Evolutionary conservation across 768 basidiomycete genomes (phyloP), one percentile per base, ranked within the genome.

Genomic region (Naganishia onofrii): DNA sequence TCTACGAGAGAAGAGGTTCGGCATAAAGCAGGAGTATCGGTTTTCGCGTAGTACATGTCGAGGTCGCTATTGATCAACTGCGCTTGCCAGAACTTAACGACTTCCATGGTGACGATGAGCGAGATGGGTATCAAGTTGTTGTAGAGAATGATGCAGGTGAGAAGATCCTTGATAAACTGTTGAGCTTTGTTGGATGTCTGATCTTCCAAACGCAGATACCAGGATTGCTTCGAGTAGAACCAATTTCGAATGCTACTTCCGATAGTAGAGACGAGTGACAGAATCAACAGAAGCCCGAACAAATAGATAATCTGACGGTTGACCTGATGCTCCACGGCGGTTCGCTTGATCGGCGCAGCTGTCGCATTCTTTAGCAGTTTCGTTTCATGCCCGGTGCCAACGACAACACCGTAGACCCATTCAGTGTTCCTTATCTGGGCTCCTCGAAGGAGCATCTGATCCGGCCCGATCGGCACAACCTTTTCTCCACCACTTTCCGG

Each of bases 81-180:
- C 0, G 96, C 94, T 83, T 98, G 96, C 80, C 64, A 93, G 77
- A 90, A 98, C 80, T 97, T 97, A 83, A 99, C 96, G 38, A 98
- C 90, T 83, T 99, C 96, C 90, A 98, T 98, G 3, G 96, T 98
- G 75, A 99, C 96, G 76, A 98, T 95, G 74, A 99, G 88, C 68
- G 95, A 98, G 76, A 99, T 99, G 3, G 95, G 95, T 71, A 99
- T 98, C 75, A 99, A 86, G 83, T 98, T 99, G 84, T 97, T 98
- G 85, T 97, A 98, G 48, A 97, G 85, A 81, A 99, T 95, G 81
- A 98, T 91, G 84, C 97, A 99, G 12, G 96, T 98, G 46, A 99
- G 85, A 69, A 98, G 92, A 80, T 99, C 95, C 92, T 70, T 74
- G 10, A 69, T 17, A 79, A 94, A 94, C 55, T 84, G 84, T 78